Evolutionary conservation across 177 flowering plant genomes (phyloP), one percentile per base, ranked within the genome.

Genomic region (Telopea speciosissima): DNA sequence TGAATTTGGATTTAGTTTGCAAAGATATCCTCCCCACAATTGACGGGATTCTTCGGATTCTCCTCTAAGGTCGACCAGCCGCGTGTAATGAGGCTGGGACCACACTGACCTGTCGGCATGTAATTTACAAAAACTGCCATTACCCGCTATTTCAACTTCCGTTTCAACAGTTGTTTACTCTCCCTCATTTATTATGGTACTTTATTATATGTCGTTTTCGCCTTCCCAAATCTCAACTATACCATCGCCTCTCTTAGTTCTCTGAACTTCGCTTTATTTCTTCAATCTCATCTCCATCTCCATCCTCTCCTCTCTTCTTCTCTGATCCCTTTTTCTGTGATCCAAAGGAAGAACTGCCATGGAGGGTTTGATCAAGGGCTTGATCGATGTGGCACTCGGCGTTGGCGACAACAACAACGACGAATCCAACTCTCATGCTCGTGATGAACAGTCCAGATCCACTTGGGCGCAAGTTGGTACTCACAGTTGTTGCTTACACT

Each of bases 331-430:
- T 6, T 12, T 6, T 26, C 31, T 56, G 66, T 44, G 61, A 62
- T 66, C 63, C 22, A 62, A 11, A 44, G 13, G 13, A 4, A 12
- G 17, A 26, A 22, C 40, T 0, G 11, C 52, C 21, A 91, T 89
- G 96, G 92, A 92, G 1, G 96, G 91, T 65, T 77, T 92, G 80
- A 83, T 92, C 73, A 88, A 87, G 85, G 97, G 91, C 44, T 72
- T 92, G 76, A 61, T 85, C 45, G 80, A 89, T 71, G 90, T 85
- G 22, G 89, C 89, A 2, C 68, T 90, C 65, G 93, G 81, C 63
- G 72, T 56, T 9, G 63, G 59, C 11, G 70, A 77, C 59, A 73
- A 76, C 73, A 69, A 68, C 58, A 76, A 74, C 60, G 42, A 75
- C 10, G 68, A 72, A 12, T 36, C 69, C 8, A 68, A 62, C 13